Conservation (phyloP, 495 filamentous ascomycete species). For the Hypoxylon perforatum region DNA sequence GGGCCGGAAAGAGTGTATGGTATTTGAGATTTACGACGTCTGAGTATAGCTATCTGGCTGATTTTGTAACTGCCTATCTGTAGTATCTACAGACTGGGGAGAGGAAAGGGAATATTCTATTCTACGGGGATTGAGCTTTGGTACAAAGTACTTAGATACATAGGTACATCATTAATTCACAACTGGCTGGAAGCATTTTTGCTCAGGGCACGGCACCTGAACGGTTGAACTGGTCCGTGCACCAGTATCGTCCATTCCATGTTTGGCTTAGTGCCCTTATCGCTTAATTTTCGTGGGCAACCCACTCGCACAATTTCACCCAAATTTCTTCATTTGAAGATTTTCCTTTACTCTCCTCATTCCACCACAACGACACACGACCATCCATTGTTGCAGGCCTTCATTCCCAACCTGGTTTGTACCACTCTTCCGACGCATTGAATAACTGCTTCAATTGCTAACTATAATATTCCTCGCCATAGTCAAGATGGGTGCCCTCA, state of each 20-base stretch:
- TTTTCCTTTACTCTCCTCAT: slow-evolving; percentile 35
- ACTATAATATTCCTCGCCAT: slow-evolving; percentile 14
- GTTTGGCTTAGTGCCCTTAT: slow-evolving; percentile 26
- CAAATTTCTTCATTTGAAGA: slow-evolving; percentile 41
- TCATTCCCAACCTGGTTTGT: slow-evolving; percentile 51
- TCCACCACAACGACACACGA: slow-evolving; percentile 45
- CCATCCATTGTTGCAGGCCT: slow-evolving; percentile 48
- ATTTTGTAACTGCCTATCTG: neutral
- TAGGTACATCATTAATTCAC: too few relatives aligned
- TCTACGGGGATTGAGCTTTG: neutral
- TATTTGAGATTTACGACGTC: neutral
- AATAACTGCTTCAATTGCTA: slow-evolving; percentile 31
- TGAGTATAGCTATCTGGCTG: neutral
- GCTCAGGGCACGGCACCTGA: neutral
- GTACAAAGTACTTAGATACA: neutral
- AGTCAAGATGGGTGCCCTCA: slow-evolving; percentile 89
- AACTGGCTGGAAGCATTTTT: neutral
- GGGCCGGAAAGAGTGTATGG: neutral
- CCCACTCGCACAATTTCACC: slow-evolving; percentile 42
- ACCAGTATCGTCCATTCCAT: neutral
- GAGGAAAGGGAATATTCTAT: too few relatives aligned
- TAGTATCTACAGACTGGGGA: too few relatives aligned
- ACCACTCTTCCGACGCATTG: slow-evolving; percentile 5
- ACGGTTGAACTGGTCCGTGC: slow-evolving; percentile 18
- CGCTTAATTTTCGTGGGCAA: slow-evolving; percentile 44